Evolutionary conservation across 192 early-diverging fungal genomes (phyloP).

Genomic region (Gorgonomyces haynaldii): DNA sequence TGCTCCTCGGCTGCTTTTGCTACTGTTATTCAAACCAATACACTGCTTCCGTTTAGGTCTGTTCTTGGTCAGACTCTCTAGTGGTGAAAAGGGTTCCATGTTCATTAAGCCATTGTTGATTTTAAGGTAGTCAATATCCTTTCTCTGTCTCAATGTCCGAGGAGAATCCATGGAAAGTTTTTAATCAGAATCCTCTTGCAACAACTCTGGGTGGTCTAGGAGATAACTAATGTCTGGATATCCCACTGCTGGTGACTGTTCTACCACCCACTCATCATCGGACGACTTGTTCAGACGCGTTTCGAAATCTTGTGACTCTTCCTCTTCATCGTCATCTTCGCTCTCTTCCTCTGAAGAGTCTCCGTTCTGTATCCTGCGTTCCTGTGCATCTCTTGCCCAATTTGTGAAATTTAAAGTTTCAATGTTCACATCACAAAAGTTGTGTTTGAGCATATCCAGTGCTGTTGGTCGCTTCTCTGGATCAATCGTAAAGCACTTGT

Average conservation of each 20-base stretch:
- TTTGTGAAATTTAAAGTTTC: constrained; percentile 20
- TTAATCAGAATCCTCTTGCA: not conserved
- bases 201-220: not conserved
- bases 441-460: constrained; percentile 45
- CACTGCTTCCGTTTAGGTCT: too few relatives aligned
- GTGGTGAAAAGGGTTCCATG: too few relatives aligned
- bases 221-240: too few relatives aligned
- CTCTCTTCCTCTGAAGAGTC: constrained; percentile 1
- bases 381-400: constrained; percentile 16
- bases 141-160: too few relatives aligned
- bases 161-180: too few relatives aligned
- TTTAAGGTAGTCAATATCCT: too few relatives aligned
- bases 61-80: too few relatives aligned
- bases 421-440: constrained; percentile 46
- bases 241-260: too few relatives aligned
- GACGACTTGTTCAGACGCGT: too few relatives aligned
- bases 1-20: too few relatives aligned
- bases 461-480: constrained; percentile 73
- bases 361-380: constrained; percentile 2
- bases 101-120: too few relatives aligned
- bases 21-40: too few relatives aligned
- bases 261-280: constrained; percentile 2
- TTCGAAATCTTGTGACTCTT: not conserved
- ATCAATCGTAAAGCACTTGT: constrained; percentile 63
- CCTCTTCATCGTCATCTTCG: constrained; percentile 7